Percentiles rank a stretch among this genome's conserved stretches.
Conservation (phyloP, 768 basidiomycete species). For the Russula vinacea region DNA sequence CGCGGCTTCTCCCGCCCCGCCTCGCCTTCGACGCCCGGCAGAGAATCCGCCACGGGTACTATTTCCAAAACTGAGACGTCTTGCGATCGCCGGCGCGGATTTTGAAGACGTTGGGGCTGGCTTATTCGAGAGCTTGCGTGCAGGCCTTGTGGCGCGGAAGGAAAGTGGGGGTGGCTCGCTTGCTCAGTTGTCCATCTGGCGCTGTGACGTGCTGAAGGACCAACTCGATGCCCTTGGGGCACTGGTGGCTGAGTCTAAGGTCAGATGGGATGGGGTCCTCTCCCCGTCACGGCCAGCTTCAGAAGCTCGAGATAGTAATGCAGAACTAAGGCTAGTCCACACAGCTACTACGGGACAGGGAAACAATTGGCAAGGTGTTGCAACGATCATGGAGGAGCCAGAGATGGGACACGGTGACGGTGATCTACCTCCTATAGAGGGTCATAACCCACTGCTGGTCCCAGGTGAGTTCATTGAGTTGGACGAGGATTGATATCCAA, state of each 20-base stretch:
- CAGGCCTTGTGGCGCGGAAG: constrained; percentile 17
- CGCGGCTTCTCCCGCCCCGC: constrained; percentile 17
- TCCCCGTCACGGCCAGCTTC: constrained; percentile 1
- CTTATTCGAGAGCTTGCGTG: constrained; percentile 18
- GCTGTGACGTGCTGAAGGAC: constrained; percentile 20
- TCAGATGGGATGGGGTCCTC: constrained; percentile 20
- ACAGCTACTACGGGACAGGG: not conserved
- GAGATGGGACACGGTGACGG: constrained; percentile 6
- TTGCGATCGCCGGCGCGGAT: constrained; percentile 18
- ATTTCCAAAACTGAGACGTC: constrained; percentile 19
- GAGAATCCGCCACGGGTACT: not conserved
- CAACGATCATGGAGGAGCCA: constrained; percentile 5
- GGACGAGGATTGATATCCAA: constrained; percentile 7
- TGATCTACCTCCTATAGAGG: constrained; percentile 2
- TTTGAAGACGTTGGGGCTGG: constrained; percentile 8
- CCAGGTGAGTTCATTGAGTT: constrained; percentile 2
- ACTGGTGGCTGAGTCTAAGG: constrained; percentile 22
- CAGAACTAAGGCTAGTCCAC: not conserved
- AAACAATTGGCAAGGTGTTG: constrained; percentile 1
- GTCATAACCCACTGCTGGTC: constrained; percentile 7
- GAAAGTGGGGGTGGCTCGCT: constrained; percentile 7
- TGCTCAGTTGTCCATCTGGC: constrained; percentile 18
- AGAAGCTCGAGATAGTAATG: constrained; percentile 4
- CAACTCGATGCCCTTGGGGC: constrained; percentile 18
- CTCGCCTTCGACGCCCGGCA: constrained; percentile 11